Evolutionary conservation across 1,139 yeast genomes (phyloP).

Genomic region (Saccharomyces hybrid): DNA sequence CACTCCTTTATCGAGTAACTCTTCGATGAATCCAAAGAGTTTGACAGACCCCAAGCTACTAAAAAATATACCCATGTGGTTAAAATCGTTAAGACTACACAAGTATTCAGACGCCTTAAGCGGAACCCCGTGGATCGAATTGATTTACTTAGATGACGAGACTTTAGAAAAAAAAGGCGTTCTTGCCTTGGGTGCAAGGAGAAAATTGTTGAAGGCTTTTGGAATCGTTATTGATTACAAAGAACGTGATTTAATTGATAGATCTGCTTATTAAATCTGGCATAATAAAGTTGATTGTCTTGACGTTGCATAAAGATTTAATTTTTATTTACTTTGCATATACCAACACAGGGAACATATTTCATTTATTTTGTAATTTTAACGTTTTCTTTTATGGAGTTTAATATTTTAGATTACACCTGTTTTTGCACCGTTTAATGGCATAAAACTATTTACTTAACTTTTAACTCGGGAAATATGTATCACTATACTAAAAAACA

Average conservation of each 20-base stretch:
- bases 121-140: constrained; percentile 68
- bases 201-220: constrained; percentile 87
- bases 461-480: neutral
- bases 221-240: constrained; percentile 57
- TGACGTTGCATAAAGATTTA: neutral
- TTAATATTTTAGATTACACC: neutral
- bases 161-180: constrained; percentile 76
- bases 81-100: constrained; percentile 80
- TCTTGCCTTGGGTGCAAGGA: constrained; percentile 87
- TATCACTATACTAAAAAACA: too few relatives aligned
- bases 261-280: constrained; percentile 18
- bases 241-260: constrained; percentile 32
- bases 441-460: too few relatives aligned
- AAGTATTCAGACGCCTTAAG: constrained; percentile 84
- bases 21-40: constrained; percentile 53
- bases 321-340: neutral
- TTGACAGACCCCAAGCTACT: constrained; percentile 58
- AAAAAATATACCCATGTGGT: constrained; percentile 85
- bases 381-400: neutral
- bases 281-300: neutral
- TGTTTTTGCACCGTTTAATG: too few relatives aligned
- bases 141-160: constrained; percentile 62
- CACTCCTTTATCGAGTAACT: constrained; percentile 30
- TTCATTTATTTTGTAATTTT: neutral
- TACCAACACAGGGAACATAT: neutral